These are phyloP conservation scores for Chaetomium sp. DNA, from an alignment of 2,329 filamentous ascomycete genomes.

Conservation along the genomic window DNA sequence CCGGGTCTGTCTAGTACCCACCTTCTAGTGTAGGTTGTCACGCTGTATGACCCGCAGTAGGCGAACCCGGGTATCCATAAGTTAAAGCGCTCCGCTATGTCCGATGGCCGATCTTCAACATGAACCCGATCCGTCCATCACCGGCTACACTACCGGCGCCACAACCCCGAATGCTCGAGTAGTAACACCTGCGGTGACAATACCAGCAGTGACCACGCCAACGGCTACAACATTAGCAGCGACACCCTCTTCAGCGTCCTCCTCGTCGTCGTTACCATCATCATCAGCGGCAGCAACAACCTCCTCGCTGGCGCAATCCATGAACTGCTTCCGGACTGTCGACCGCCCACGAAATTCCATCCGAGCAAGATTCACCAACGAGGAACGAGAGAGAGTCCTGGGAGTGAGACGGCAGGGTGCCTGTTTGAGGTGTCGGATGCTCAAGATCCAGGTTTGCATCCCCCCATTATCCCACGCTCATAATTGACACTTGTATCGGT, in stretches of 20 bases:
- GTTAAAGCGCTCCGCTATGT: too few species aligned
- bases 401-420: slow-evolving; percentile 26
- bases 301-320: slow-evolving; percentile 10
- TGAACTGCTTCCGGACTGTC: slow-evolving; percentile 16
- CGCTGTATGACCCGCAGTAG: too few species aligned
- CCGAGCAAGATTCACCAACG: slow-evolving; percentile 19
- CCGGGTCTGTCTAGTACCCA: neutral
- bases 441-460: slow-evolving; percentile 25
- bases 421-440: slow-evolving; percentile 26
- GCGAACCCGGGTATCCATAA: too few species aligned
- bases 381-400: slow-evolving; percentile 23
- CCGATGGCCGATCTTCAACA: neutral
- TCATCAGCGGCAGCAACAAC: neutral
- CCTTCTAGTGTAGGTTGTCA: too few species aligned
- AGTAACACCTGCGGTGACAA: too few species aligned
- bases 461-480: neutral
- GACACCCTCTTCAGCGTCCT: too few species aligned
- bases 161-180: too few species aligned
- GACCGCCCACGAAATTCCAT: slow-evolving; percentile 2
- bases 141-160: too few species aligned
- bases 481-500: neutral
- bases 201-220: too few species aligned
- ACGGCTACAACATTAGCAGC: too few species aligned
- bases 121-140: neutral
- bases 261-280: too few species aligned